These are phyloP conservation scores for Lasiodiplodia citricola DNA, from an alignment of 2,329 filamentous ascomycete species.

Conservation along the genomic window DNA sequence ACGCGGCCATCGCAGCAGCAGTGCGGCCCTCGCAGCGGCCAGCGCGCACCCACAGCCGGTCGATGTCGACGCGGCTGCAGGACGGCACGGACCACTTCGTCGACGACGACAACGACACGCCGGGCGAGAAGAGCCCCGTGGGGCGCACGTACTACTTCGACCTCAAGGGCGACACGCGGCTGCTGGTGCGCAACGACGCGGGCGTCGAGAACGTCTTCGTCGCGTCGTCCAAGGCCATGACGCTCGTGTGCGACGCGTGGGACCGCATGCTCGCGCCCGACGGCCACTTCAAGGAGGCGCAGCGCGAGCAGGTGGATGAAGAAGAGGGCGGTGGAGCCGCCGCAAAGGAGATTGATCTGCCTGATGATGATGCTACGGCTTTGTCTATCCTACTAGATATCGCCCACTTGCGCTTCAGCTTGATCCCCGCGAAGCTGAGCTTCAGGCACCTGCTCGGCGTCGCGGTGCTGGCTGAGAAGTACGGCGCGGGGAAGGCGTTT, in stretches of 20 bases:
- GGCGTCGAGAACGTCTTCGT: slow-evolving; percentile 27
- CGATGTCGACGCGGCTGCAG: background rate
- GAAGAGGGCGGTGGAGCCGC: slow-evolving; percentile 22
- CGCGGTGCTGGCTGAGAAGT: slow-evolving; percentile 37
- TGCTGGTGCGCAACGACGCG: background rate
- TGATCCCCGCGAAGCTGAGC: slow-evolving; percentile 34
- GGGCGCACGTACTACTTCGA: background rate
- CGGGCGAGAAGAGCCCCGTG: background rate
- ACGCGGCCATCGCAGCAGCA: background rate
- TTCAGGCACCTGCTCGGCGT: slow-evolving; percentile 36
- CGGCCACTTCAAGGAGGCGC: slow-evolving; percentile 23
- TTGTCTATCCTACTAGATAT: slow-evolving; percentile 42
- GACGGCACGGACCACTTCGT: background rate
- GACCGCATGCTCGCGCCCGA: slow-evolving; percentile 30
- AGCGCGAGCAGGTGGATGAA: background rate
- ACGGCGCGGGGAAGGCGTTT: slow-evolving; percentile 36
- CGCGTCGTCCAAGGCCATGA: slow-evolving; percentile 28
- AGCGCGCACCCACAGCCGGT: background rate
- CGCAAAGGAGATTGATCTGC: slow-evolving; percentile 34
- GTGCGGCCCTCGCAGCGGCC: background rate
- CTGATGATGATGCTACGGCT: slow-evolving; percentile 39
- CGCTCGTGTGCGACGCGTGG: slow-evolving; percentile 33
- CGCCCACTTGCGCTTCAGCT: slow-evolving; percentile 35
- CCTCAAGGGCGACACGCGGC: slow-evolving; percentile 4
- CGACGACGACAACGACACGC: background rate